phyloP scores from a whole-genome alignment of 805 yeast genomes.

The Lachancea sp. region DNA sequence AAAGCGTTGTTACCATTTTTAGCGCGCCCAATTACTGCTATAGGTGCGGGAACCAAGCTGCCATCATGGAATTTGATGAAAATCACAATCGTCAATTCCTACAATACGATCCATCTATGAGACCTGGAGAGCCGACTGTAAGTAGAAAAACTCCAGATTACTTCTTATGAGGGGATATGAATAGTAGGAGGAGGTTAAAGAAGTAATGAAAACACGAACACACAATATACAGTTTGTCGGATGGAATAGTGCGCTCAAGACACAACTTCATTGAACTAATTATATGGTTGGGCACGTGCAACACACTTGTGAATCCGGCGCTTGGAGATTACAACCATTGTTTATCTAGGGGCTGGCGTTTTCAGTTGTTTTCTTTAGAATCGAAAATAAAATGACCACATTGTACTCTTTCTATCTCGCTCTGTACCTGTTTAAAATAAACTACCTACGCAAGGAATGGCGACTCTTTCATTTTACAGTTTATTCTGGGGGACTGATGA shows the following conservation, averaged over 20 bases:
- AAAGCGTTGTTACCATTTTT: slow-evolving; percentile 87
- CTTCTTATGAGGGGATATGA: slow-evolving; percentile 50
- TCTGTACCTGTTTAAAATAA: not conserved
- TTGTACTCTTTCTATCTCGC: slow-evolving; percentile 1
- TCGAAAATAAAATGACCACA: not conserved
- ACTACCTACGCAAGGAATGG: slow-evolving; percentile 32
- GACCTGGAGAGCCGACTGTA: slow-evolving; percentile 98
- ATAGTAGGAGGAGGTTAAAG: not conserved
- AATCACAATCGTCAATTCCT: slow-evolving; percentile 83
- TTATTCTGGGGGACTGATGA: not conserved
- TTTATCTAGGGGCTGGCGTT: not conserved
- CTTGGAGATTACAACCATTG: not conserved
- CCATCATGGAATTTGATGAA: slow-evolving; percentile 96
- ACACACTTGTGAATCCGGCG: too few relatives aligned
- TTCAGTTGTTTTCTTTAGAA: not conserved
- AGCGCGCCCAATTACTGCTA: slow-evolving; percentile 96
- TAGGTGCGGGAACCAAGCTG: slow-evolving; percentile 97
- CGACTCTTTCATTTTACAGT: slow-evolving; percentile 6
- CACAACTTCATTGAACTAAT: too few relatives aligned
- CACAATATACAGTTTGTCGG: too few relatives aligned
- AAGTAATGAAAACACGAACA: not conserved
- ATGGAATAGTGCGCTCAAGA: too few relatives aligned
- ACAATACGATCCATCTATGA: slow-evolving; percentile 92
- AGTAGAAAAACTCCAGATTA: slow-evolving; percentile 96
- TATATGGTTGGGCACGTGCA: too few relatives aligned